phyloP scores from a whole-genome alignment of 371 early-diverging fungal species.

The Circinella umbellata region DNA sequence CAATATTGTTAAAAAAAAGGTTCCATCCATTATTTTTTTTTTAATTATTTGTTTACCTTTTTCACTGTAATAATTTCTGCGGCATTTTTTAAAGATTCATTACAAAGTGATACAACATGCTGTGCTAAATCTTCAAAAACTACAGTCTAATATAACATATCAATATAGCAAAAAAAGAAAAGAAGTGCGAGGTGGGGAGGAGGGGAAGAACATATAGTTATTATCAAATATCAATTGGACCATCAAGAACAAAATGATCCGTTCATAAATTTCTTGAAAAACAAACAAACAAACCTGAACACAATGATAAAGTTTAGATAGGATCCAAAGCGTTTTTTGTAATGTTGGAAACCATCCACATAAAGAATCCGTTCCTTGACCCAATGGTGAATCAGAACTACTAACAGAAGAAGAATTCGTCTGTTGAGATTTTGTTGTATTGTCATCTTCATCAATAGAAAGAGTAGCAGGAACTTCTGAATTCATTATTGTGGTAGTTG shows the following conservation, averaged over 20 bases:
- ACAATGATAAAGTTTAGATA: constrained; percentile 79
- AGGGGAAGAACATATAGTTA: too few relatives aligned
- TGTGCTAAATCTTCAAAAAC: constrained; percentile 87
- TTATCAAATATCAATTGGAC: too few relatives aligned
- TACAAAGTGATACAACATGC: constrained; percentile 79
- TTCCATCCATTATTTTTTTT: too few relatives aligned
- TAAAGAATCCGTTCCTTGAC: constrained; percentile 40
- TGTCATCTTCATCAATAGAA: constrained; percentile 38
- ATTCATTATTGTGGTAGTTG: not conserved
- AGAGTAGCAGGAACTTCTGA: constrained; percentile 38
- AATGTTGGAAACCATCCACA: constrained; percentile 84
- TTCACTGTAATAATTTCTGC: constrained; percentile 43
- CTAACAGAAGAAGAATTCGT: not conserved
- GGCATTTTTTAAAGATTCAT: constrained; percentile 59
- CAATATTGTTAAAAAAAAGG: not conserved
- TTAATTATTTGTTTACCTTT: constrained; percentile 27
- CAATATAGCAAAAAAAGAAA: too few relatives aligned
- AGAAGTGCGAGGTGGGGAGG: too few relatives aligned
- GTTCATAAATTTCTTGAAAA: too few relatives aligned
- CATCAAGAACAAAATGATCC: too few relatives aligned
- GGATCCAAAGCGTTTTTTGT: constrained; percentile 77
- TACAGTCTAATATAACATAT: constrained; percentile 39
- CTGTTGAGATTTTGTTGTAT: not conserved
- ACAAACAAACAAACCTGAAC: constrained; percentile 58
- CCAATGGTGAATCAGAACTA: constrained; percentile 42